Percentiles rank a stretch among this genome's conserved stretches.
Conservation (phyloP, 257 asterid genomes). For the Osmanthus fragrans region DNA sequence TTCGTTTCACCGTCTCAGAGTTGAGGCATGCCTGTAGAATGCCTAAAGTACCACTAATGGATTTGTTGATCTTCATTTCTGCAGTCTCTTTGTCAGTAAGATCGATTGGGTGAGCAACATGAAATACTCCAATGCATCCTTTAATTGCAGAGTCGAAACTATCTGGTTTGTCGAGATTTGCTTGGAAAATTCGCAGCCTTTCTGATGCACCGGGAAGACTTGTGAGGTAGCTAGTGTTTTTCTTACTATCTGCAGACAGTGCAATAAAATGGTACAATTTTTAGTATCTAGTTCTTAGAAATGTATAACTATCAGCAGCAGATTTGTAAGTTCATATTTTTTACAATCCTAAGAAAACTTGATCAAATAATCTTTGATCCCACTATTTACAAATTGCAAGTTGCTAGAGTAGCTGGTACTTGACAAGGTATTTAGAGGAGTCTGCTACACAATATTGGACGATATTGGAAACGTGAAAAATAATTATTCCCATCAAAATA, state of each 20-base stretch:
- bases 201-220: constrained; percentile 49
- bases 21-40: constrained; percentile 34
- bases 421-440: too few relatives aligned
- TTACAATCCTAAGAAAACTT: too few relatives aligned
- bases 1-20: constrained; percentile 44
- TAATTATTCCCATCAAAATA: too few relatives aligned
- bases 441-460: too few relatives aligned
- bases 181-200: constrained; percentile 51
- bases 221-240: constrained; percentile 49
- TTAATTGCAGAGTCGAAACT: constrained; percentile 48
- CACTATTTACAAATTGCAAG: too few relatives aligned
- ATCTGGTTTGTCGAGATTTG: constrained; percentile 55
- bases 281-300: too few relatives aligned
- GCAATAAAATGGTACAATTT: neutral
- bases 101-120: constrained; percentile 62
- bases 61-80: constrained; percentile 29
- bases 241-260: constrained; percentile 28
- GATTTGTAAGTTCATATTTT: too few relatives aligned
- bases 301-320: too few relatives aligned
- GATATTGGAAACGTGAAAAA: too few relatives aligned
- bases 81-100: constrained; percentile 32
- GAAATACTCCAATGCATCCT: constrained; percentile 68
- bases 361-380: too few relatives aligned
- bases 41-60: constrained; percentile 40
- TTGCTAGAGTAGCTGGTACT: too few relatives aligned